Percentiles rank a stretch among this genome's conserved stretches.
phyloP scores from a whole-genome alignment of 164 flowering plant species.

The Tetrastigma voinierianum region DNA sequence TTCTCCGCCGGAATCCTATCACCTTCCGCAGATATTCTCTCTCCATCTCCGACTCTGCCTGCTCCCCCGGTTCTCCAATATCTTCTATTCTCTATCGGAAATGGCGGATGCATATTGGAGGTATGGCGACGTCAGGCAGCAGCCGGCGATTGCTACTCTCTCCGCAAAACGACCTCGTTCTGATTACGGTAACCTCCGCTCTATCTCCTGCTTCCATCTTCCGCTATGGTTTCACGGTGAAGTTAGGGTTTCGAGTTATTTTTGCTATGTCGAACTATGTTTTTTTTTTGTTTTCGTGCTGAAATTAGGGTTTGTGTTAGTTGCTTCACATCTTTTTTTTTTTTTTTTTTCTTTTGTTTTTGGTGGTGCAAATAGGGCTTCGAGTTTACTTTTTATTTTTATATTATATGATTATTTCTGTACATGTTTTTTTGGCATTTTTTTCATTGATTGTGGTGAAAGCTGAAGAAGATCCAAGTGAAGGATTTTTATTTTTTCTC shows the following conservation, averaged over 20 bases:
- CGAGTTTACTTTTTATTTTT: neutral
- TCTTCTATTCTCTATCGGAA: neutral
- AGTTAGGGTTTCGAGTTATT: neutral
- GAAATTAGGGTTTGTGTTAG: constrained; percentile 8
- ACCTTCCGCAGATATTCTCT: no score
- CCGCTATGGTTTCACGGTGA: neutral
- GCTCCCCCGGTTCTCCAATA: neutral
- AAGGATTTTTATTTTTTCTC: no score
- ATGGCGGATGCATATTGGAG: constrained; percentile 58
- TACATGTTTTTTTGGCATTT: neutral
- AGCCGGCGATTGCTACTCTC: constrained; percentile 20
- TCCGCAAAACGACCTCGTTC: constrained; percentile 49
- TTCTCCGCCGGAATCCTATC: no score
- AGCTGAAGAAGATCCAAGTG: neutral
- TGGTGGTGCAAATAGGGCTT: neutral
- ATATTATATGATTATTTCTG: neutral
- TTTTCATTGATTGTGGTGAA: neutral
- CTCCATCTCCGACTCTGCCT: no score
- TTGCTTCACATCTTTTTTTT: neutral
- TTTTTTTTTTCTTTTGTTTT: neutral
- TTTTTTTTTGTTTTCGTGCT: neutral
- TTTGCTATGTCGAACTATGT: neutral
- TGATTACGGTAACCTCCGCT: constrained; percentile 35
- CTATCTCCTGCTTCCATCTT: no score
- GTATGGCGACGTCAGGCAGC: constrained; percentile 38